Conservation (phyloP, 768 basidiomycete genomes). For the Tephrocybe sp. region DNA sequence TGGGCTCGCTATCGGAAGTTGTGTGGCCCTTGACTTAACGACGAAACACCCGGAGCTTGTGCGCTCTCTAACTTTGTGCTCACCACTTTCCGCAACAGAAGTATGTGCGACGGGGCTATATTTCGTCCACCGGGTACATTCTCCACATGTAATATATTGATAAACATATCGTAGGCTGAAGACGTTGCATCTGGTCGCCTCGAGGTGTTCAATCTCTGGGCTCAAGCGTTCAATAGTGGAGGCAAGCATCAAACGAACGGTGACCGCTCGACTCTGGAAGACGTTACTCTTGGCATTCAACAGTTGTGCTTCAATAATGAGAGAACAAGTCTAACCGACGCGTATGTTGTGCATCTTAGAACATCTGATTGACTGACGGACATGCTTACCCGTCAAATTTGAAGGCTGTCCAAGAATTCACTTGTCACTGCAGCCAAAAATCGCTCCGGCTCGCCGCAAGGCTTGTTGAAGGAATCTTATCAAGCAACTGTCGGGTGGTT, state of each 20-base stretch:
- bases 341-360: slow-evolving; percentile 10
- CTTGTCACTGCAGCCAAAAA: slow-evolving; percentile 12
- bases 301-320: slow-evolving; percentile 21
- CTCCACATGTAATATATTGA: not conserved
- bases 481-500: slow-evolving; percentile 20
- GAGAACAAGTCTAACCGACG: slow-evolving; percentile 11
- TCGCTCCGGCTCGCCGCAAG: slow-evolving; percentile 18
- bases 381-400: not conserved
- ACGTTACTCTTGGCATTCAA: slow-evolving; percentile 17
- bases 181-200: slow-evolving; percentile 18
- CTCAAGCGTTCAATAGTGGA: slow-evolving; percentile 19
- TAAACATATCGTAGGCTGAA: slow-evolving; percentile 15
- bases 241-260: slow-evolving; percentile 5
- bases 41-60: slow-evolving; percentile 19
- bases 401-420: slow-evolving; percentile 17
- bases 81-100: slow-evolving; percentile 24
- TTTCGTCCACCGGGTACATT: not conserved
- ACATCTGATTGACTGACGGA: not conserved
- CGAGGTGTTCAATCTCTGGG: slow-evolving; percentile 20
- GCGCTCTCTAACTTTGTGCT: slow-evolving; percentile 24
- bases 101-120: slow-evolving; percentile 15
- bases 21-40: slow-evolving; percentile 24
- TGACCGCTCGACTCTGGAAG: slow-evolving; percentile 13
- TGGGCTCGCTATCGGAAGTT: slow-evolving; percentile 24
- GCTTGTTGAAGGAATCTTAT: slow-evolving; percentile 15